phyloP scores from a whole-genome alignment of 371 early-diverging fungal genomes.

The Gilbertella persicaria region DNA sequence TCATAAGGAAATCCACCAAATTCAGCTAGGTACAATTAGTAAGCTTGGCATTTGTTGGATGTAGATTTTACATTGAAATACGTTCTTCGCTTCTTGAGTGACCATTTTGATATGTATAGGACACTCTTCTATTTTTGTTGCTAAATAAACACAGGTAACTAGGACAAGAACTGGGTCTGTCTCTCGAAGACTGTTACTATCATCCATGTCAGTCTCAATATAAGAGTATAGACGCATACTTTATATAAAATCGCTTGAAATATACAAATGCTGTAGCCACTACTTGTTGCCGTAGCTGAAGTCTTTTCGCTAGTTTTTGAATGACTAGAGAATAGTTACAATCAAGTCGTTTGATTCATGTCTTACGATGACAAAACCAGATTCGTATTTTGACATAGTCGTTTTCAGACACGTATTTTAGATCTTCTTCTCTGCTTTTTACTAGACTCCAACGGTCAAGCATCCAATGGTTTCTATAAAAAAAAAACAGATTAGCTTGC shows the following conservation, averaged over 20 bases:
- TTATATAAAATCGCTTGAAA: conserved; percentile 87
- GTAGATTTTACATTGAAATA: conserved; percentile 56
- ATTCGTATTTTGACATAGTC: conserved; percentile 68
- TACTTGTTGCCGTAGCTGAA: conserved; percentile 80
- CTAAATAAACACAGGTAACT: conserved; percentile 83
- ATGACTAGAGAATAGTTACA: conserved; percentile 56
- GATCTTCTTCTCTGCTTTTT: conserved; percentile 60
- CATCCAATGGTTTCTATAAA: conserved; percentile 65
- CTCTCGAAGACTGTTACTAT: conserved; percentile 67
- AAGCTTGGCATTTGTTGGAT: background rate
- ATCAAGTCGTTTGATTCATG: background rate
- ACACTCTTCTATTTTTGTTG: conserved; percentile 88
- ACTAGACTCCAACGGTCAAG: conserved; percentile 58
- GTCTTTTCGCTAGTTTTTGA: conserved; percentile 71
- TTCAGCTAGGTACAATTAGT: conserved; percentile 22
- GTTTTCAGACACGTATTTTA: conserved; percentile 53
- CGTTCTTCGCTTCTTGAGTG: conserved; percentile 67
- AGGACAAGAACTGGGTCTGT: conserved; percentile 81
- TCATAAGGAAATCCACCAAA: conserved; percentile 73
- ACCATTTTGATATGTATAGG: conserved; percentile 84
- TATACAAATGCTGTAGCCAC: conserved; percentile 86
- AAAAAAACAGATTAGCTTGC: background rate
- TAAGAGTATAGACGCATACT: conserved; percentile 53
- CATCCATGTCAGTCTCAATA: conserved; percentile 1
- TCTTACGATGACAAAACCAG: conserved; percentile 68